Conservation (phyloP, 225 moss, liverwort and hornwort species). For the Physcomitrellopsis africana region DNA sequence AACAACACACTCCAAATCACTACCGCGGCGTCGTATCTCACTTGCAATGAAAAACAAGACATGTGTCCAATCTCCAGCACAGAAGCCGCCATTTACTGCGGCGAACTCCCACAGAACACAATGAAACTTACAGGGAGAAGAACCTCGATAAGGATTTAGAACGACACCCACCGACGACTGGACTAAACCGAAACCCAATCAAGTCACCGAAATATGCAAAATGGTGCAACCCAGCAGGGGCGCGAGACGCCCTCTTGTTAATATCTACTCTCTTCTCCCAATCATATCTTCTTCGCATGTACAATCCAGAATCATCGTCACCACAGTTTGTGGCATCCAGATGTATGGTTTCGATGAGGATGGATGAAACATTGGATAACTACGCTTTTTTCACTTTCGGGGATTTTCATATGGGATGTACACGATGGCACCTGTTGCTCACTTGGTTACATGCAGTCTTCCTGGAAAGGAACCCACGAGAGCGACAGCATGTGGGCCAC, state of each 20-base stretch:
- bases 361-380: too few relatives aligned
- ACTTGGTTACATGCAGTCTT: too few relatives aligned
- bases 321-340: constrained; percentile 25
- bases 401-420: too few relatives aligned
- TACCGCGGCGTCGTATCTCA: background rate
- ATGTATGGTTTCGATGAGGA: constrained; percentile 28
- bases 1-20: background rate
- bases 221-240: constrained; percentile 5
- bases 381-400: too few relatives aligned
- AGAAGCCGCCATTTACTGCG: background rate
- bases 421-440: too few relatives aligned
- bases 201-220: background rate
- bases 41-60: background rate
- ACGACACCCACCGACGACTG: background rate
- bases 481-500: too few relatives aligned
- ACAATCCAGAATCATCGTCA: constrained; percentile 4
- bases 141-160: background rate
- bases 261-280: constrained; percentile 5
- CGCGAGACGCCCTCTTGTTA: background rate
- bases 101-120: background rate
- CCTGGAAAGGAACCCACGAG: too few relatives aligned
- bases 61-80: background rate
- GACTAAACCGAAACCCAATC: background rate
- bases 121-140: background rate
- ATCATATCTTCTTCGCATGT: constrained; percentile 24